Evolutionary conservation across 2,329 filamentous ascomycete genomes (phyloP), one percentile per base, ranked within the genome.

Genomic region (Byssochlamys sp.): DNA sequence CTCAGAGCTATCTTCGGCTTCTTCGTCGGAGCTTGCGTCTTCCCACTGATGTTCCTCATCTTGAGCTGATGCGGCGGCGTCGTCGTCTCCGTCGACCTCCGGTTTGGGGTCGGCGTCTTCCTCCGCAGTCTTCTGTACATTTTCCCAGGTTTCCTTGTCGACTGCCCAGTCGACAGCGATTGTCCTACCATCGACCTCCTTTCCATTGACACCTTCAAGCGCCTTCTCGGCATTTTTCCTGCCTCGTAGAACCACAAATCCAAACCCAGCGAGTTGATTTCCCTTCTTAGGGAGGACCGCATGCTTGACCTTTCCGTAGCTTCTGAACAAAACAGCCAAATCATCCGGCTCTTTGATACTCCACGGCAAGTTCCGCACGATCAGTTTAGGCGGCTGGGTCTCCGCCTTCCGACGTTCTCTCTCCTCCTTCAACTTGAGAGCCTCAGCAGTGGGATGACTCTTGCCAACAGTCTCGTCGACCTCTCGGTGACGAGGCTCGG

Each of bases 111-210:
- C 61, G 31, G 64, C 61, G 14, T 60, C 57, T 19, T 66, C 59
- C 7, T 63, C 63, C 51, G 66, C 61, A 52, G 77, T 70, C 56
- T 84, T 80, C 45, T 78, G 77, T 61, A 85, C 78, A 60, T 84
- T 80, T 61, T 91, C 83, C 90, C 90, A 99, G 5, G 87, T 85
- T 49, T 86, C 81, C 76, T 95, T 96, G 60, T 96, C 90, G 2
- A 97, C 91, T 31, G 95, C 92, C 90, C 90, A 99, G 75, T 99
- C 94, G 5, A 99, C 94, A 28, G 92, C 94, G 60, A 99, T 74
- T 7, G 86, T 88, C 66, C 94, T 83, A 1, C 91, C 94, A 70
- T 96, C 91, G 24, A 99, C 81, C 60, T 88, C 84, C 71, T 90
- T 96, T 58, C 92, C 94, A 73, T 97, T 99, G 64, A 97, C 79